Conservation (phyloP, 2,329 filamentous ascomycete species). For the Corinectria fuckeliana region DNA sequence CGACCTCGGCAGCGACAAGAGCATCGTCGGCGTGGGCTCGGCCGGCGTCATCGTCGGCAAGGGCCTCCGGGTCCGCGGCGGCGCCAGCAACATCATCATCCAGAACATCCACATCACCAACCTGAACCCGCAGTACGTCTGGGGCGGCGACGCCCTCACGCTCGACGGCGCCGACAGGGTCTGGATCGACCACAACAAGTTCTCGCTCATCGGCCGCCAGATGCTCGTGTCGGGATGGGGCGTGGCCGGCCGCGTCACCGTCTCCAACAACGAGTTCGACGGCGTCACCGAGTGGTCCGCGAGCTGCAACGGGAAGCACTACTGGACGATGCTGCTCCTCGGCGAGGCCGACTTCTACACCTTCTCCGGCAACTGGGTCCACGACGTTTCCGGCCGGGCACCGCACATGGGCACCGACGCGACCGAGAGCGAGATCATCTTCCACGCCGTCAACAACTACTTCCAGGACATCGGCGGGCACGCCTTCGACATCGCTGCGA, state of each 20-base stretch:
- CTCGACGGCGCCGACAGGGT: slow-evolving; percentile 52
- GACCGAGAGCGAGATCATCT: slow-evolving; percentile 47
- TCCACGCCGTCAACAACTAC: slow-evolving; percentile 69
- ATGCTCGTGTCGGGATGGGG: slow-evolving; percentile 62
- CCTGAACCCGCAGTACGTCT: slow-evolving; percentile 63
- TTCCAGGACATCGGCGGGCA: slow-evolving; percentile 58
- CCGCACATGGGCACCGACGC: slow-evolving; percentile 58
- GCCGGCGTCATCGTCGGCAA: slow-evolving; percentile 62
- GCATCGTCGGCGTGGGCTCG: slow-evolving; percentile 57
- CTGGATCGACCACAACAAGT: slow-evolving; percentile 60
- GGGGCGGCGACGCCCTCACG: slow-evolving; percentile 64
- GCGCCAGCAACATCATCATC: slow-evolving; percentile 63
- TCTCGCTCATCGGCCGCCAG: slow-evolving; percentile 63
- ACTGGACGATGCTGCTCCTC: slow-evolving; percentile 63
- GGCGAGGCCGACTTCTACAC: slow-evolving; percentile 49
- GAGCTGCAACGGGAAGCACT: slow-evolving; percentile 63
- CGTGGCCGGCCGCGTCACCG: slow-evolving; percentile 60
- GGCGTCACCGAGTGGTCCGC: slow-evolving; percentile 59
- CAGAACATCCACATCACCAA: slow-evolving; percentile 62
- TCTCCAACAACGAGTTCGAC: slow-evolving; percentile 65
- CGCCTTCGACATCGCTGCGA: slow-evolving; percentile 57
- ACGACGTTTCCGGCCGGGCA: slow-evolving; percentile 60
- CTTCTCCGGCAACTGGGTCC: slow-evolving; percentile 64
- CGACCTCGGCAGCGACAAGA: slow-evolving; percentile 62
- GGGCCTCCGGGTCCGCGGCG: slow-evolving; percentile 56